phyloP scores from a whole-genome alignment of 1,284 basidiomycete genomes.

The Coriolopsis trogii region DNA sequence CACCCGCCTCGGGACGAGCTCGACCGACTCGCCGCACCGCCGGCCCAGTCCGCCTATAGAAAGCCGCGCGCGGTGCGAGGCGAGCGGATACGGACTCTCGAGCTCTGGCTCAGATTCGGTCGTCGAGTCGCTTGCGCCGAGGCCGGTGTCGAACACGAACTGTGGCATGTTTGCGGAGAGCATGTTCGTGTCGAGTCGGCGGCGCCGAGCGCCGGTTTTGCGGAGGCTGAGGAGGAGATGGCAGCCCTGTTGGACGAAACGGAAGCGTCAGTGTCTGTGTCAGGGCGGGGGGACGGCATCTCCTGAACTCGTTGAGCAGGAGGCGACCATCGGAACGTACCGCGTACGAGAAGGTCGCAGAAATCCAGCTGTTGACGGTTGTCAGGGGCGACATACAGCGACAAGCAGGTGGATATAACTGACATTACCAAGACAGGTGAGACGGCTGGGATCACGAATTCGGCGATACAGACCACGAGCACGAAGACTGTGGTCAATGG shows the following conservation, averaged over 20 bases:
- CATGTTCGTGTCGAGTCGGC: constrained; percentile 9
- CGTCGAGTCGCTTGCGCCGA: neutral
- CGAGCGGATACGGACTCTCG: neutral
- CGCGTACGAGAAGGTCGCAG: constrained; percentile 20
- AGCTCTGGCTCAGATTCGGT: neutral
- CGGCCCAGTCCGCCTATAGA: neutral
- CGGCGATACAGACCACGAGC: constrained; percentile 9
- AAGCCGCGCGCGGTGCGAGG: neutral
- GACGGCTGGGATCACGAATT: neutral
- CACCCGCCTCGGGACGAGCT: constrained; percentile 4
- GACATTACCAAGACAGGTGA: neutral
- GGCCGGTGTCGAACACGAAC: neutral
- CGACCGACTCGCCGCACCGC: constrained; percentile 3
- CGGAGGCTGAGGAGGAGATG: constrained; percentile 21
- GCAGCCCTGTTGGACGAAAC: constrained; percentile 8
- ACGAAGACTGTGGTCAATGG: constrained; percentile 4
- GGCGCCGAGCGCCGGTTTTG: constrained; percentile 14
- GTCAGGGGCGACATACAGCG: neutral
- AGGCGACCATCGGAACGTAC: too few species aligned
- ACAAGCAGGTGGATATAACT: too few species aligned
- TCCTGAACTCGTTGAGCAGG: too few species aligned
- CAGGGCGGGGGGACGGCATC: too few species aligned
- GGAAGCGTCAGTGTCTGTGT: neutral
- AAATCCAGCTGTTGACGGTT: constrained; percentile 21
- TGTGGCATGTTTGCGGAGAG: constrained; percentile 8